Evolutionary conservation across 164 flowering plant species (phyloP), one percentile per base, ranked within the genome.

Genomic region (Litsea cubeba): DNA sequence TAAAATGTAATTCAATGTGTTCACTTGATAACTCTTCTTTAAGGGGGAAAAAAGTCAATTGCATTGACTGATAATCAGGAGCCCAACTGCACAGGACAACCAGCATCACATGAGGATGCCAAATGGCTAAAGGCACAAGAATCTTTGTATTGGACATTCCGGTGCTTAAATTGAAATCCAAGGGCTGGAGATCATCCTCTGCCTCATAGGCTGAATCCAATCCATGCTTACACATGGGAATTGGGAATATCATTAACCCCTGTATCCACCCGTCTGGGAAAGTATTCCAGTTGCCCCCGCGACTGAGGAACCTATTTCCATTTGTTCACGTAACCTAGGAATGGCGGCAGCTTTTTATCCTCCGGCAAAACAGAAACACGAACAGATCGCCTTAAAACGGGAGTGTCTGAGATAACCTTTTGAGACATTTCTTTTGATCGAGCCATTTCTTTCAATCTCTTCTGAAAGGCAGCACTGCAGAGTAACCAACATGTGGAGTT

Each of bases 381-480:
- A 32, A 71, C 67, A 18, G 79, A 71, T 66, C 75, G 71, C 63
- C 75, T 65, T 28, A 76, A 46, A 66, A 76, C 71, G 17, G 75
- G 46, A 22, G 79, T 71, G 15, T 76, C 79, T 49, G 54, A 46
- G 23, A 49, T 15, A 22, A 32, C 40, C 30, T 30, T 65, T 28
- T 71, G 71, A 66, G 66, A 71, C 23, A 54, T 67, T 58, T 72
- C 74, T 49, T 40, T 72, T 63, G 63, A 18, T 40, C 46, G 46
- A 40, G 46, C 46, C 10, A 40, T 40, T 50, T 70, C 65, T 28
- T 26, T 63, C 2, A 67, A 66, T 46, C 71, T 66, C 70, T 66
- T 76, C 75, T 76, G 75, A 66, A 76, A n/a, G 18, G 75, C 57
- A 54, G 71, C 18, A 46, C 79, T 76, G 74, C 14, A 71, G 26